Base-by-base conservation (phyloP, 192 early-diverging fungal genomes). In the Podila epigama region DNA sequence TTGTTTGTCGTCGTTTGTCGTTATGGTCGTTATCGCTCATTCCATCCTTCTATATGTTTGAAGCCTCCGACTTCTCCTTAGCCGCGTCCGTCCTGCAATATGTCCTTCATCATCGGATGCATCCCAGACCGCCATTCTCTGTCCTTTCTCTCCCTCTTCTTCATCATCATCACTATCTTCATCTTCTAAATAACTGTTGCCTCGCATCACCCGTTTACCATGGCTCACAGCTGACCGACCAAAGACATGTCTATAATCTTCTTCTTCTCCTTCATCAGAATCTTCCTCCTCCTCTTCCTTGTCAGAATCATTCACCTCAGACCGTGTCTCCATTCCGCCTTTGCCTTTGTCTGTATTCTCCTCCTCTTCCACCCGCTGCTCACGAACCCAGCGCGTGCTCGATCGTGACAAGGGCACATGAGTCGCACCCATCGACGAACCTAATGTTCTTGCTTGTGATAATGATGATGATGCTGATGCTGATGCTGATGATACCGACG, bases 31-130 rank as follows among this genome's bases (percentile, higher is more conserved):
- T n/a, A n/a, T n/a, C n/a, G n/a, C n/a, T n/a, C n/a, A n/a, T n/a
- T n/a, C n/a, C n/a, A n/a, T 37, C 33, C 42, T 60, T 51, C 70
- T 58, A 51, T 51, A 64, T 22, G 70, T 50, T 51, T 72, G 70
- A 51, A 72, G 57, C 39, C 70, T 55, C 34, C 51, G 62, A 65
- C 62, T 64, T 37, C 70, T 59, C 44, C 70, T 54, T n/a, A 54
- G 52, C 11, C 58, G 58, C 27, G 39, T 69, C 48, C 60, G 41
- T 20, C 34, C 60, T 31, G 53, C 51, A n/a, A 61, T 44, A 13
- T 54, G 22, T 9, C 40, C 32, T n/a, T 51, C 51, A n/a, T 51
- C 29, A 10, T 12, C 33, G 22, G n/a, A 37, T 64, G 6, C n/a
- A 35, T 2, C 63, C 54, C 51, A 12, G 22, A 15, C 37, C 54